Evolutionary conservation across 179 eudicot species (phyloP).

Genomic region (Nepenthes alata): DNA sequence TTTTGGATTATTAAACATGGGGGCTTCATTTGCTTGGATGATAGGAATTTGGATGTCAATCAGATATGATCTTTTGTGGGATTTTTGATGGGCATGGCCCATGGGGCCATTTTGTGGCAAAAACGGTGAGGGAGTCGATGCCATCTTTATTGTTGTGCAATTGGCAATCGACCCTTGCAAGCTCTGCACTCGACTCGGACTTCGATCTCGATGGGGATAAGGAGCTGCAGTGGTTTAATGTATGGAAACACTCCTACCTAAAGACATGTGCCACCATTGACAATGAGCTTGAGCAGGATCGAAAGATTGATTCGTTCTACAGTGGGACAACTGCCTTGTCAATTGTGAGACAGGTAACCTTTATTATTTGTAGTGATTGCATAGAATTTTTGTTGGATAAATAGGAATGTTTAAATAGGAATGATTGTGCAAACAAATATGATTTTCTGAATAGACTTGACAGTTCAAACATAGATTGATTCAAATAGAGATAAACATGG

Average conservation of each 20-base stretch:
- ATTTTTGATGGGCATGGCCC: conserved; percentile 79
- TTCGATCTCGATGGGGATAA: conserved; percentile 29
- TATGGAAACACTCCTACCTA: conserved; percentile 74
- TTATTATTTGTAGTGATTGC: not conserved
- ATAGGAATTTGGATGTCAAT: conserved; percentile 67
- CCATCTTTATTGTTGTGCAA: conserved; percentile 48
- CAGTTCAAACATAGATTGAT: no score
- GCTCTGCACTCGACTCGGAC: conserved; percentile 32
- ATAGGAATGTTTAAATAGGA: no score
- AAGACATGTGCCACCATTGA: conserved; percentile 77
- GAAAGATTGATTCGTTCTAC: conserved; percentile 51
- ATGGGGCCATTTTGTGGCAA: conserved; percentile 75
- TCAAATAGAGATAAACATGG: no score
- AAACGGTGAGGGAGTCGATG: conserved; percentile 57
- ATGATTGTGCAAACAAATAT: no score
- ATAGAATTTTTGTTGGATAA: no score
- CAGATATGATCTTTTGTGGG: conserved; percentile 71
- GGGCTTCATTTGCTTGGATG: not conserved
- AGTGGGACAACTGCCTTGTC: conserved; percentile 91
- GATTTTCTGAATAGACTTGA: no score
- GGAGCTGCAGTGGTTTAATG: conserved; percentile 33
- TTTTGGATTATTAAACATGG: not conserved
- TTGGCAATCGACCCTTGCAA: conserved; percentile 52
- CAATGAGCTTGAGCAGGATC: conserved; percentile 52
- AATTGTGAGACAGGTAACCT: conserved; percentile 69